Percentiles rank a stretch among this genome's conserved stretches.
phyloP scores from a whole-genome alignment of 352 stramenopile species.

The Phytophthora meadii region DNA sequence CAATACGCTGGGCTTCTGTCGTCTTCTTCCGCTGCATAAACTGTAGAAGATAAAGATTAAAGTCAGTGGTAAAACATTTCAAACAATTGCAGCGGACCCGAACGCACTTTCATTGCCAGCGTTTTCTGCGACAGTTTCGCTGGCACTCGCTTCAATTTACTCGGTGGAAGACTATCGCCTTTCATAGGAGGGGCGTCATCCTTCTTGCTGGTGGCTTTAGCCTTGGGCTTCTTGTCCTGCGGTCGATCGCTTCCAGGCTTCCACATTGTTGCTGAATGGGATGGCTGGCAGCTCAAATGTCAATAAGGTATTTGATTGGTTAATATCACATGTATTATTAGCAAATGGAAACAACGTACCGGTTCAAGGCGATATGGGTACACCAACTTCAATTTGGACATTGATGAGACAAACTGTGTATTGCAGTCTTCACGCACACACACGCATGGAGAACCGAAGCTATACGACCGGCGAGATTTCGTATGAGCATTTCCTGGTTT shows the following conservation, averaged over 20 bases:
- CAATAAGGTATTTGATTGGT: neutral
- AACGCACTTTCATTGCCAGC: constrained; percentile 78
- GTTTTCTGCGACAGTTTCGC: constrained; percentile 82
- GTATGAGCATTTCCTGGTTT: no score
- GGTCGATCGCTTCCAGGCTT: constrained; percentile 59
- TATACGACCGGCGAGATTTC: no score
- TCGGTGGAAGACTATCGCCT: constrained; percentile 17
- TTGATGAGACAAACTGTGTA: no score
- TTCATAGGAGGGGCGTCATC: constrained; percentile 22
- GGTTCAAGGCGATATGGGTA: constrained; percentile 15
- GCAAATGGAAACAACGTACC: constrained; percentile 4
- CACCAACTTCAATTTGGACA: constrained; percentile 9
- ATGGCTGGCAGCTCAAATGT: constrained; percentile 12
- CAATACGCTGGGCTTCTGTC: constrained; percentile 58
- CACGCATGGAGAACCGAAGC: no score
- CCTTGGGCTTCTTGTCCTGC: constrained; percentile 36
- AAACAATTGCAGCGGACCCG: neutral
- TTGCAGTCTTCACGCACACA: no score
- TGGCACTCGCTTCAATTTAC: constrained; percentile 26
- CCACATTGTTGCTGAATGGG: constrained; percentile 52
- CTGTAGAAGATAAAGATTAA: constrained; percentile 32
- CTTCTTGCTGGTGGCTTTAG: constrained; percentile 26
- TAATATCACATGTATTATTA: neutral
- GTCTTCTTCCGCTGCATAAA: constrained; percentile 90
- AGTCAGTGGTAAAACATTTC: neutral